A percentile compares a stretch with the other conserved stretches of the same genome.
Evolutionary conservation across 1,284 basidiomycete genomes (phyloP).

Genomic region (Fomitopsis schrenkii): DNA sequence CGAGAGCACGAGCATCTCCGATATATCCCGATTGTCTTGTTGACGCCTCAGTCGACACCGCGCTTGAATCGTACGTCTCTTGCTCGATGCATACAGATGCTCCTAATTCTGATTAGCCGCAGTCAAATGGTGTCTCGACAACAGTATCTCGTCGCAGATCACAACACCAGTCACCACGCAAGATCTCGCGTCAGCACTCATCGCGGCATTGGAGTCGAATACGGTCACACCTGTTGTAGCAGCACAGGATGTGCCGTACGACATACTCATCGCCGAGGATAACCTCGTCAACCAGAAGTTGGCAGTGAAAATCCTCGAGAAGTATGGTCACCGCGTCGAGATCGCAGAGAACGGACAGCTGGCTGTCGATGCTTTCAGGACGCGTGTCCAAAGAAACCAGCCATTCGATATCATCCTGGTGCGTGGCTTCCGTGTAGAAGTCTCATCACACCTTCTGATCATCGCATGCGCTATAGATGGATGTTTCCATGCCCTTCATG

Average conservation of each 20-base stretch:
- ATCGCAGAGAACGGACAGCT: constrained; percentile 97
- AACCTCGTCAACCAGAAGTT: constrained; percentile 98
- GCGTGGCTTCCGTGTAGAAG: constrained; percentile 25
- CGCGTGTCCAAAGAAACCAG: constrained; percentile 62
- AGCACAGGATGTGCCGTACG: constrained; percentile 83
- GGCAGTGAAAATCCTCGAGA: constrained; percentile 96
- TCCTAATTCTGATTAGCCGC: constrained; percentile 6
- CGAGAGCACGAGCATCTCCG: constrained; percentile 92
- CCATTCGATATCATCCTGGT: constrained; percentile 88
- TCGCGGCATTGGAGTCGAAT: constrained; percentile 93
- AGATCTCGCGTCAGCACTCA: constrained; percentile 89
- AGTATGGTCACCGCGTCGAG: constrained; percentile 94
- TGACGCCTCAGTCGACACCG: constrained; percentile 71
- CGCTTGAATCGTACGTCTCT: constrained; percentile 64
- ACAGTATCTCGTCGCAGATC: constrained; percentile 87
- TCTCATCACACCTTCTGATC: neutral
- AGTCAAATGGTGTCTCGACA: constrained; percentile 92
- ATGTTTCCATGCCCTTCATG: constrained; percentile 98
- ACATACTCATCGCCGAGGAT: constrained; percentile 97
- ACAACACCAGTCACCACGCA: constrained; percentile 89
- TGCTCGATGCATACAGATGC: constrained; percentile 11
- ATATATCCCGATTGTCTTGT: constrained; percentile 96
- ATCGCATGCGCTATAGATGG: constrained; percentile 64
- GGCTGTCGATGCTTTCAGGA: constrained; percentile 87
- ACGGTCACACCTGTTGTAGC: constrained; percentile 78